Evolutionary conservation across 2,329 filamentous ascomycete species (phyloP), one percentile per base, ranked within the genome.

Genomic region (Chaetomiaceae sp.): DNA sequence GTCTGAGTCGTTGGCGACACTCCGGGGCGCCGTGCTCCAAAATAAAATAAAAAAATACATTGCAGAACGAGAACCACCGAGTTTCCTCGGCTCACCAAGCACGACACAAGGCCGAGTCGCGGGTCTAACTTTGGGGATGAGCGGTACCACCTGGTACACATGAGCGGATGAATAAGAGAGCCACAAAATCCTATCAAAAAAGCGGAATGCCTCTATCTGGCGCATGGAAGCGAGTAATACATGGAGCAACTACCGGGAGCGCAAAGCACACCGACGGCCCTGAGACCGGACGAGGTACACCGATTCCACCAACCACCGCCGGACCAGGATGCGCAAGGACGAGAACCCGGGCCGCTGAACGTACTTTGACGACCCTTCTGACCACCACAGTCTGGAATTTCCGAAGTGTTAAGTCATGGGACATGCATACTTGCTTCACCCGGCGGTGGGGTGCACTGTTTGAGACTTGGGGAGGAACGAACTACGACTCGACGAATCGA

Each of bases 1-100:
- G 75, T 79, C 60, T 79, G 49, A 57, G n/a, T 23, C 9, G 30
- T 2, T 10, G 9, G 20, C 39, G 33, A 43, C 38, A 21, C 31
- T 17, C 10, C 33, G 20, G 34, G 31, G 38, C 25, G 8, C n/a
- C n/a, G 23, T 27, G 25, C 21, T 37, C 30, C 19, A n/a, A 19
- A 17, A 5, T 19, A 34, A 25, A n/a, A 13, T 31, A 30, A 12
- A 19, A 19, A 39, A 17, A 38, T 4, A 7, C 19, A 16, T 13
- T 33, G 30, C 25, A 13, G 13, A n/a, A 13, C 6, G n/a, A 27
- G 25, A 12, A 12, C 30, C 14, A 12, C 33, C 19, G 20, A 20
- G 33, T 8, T 16, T 37, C 6, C 16, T 3, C 17, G 3, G 5
- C 23, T 16, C 13, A 35, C 30, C 20, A 4, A 27, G 3, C 21